Conservation (phyloP, 73 alveolate genomes). For the Tetrahymena elliotti region DNA sequence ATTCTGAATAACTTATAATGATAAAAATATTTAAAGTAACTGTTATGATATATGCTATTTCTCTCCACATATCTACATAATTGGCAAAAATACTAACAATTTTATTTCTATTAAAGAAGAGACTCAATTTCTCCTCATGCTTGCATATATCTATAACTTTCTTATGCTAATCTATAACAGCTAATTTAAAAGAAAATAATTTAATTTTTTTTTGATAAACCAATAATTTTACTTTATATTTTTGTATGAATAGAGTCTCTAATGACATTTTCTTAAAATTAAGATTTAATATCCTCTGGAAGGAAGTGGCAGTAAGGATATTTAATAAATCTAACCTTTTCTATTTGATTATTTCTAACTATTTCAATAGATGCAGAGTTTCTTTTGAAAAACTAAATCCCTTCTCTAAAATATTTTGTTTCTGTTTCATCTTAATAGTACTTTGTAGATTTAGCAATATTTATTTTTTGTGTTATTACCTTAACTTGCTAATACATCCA, state of each 20-base stretch:
- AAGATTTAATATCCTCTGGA: constrained; percentile 33
- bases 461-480: neutral
- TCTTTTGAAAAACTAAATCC: constrained; percentile 9
- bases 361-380: constrained; percentile 49
- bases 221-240: neutral
- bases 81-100: constrained; percentile 43
- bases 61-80: constrained; percentile 50
- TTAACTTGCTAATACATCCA: neutral
- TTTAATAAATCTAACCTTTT: constrained; percentile 33
- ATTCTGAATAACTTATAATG: constrained; percentile 25
- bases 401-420: constrained; percentile 4
- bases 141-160: constrained; percentile 33
- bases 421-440: neutral
- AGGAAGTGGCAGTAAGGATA: constrained; percentile 37
- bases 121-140: constrained; percentile 31
- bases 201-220: neutral
- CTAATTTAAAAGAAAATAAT: neutral
- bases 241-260: constrained; percentile 51
- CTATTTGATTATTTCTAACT: constrained; percentile 12
- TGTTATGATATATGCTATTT: constrained; percentile 35
- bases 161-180: constrained; percentile 21
- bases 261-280: constrained; percentile 47
- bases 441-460: neutral
- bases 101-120: constrained; percentile 26
- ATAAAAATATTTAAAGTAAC: constrained; percentile 36